Evolutionary conservation across 768 basidiomycete genomes (phyloP).

Genomic region (Polyporus arcularius): DNA sequence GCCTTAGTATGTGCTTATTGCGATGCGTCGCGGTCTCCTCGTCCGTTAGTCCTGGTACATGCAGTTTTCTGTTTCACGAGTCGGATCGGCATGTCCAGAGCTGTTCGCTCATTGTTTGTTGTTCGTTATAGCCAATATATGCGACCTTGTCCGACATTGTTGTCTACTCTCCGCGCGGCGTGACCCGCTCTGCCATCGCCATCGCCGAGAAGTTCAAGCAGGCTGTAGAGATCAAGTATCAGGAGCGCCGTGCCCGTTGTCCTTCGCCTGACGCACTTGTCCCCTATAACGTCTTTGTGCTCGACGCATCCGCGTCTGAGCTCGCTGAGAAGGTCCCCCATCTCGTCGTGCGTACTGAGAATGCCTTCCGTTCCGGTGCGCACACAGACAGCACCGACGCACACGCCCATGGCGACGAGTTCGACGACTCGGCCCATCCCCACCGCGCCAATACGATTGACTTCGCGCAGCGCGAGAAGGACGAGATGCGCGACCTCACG

Average conservation of each 20-base stretch:
- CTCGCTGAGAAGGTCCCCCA: constrained; percentile 48
- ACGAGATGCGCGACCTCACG: constrained; percentile 89
- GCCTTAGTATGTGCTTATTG: too few relatives aligned
- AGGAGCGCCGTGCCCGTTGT: constrained; percentile 38
- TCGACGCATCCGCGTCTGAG: constrained; percentile 54
- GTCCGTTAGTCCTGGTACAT: neutral
- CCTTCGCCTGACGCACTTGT: constrained; percentile 38
- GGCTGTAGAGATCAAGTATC: constrained; percentile 59
- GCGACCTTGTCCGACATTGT: constrained; percentile 89
- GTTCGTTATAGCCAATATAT: constrained; percentile 64
- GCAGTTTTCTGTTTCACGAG: neutral
- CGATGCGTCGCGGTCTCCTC: neutral
- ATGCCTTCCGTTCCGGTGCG: constrained; percentile 32
- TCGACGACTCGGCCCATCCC: constrained; percentile 5
- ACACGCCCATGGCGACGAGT: constrained; percentile 23
- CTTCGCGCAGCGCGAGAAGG: constrained; percentile 81
- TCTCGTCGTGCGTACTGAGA: constrained; percentile 53
- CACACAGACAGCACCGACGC: constrained; percentile 37
- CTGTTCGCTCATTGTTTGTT: constrained; percentile 11
- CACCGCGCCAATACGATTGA: constrained; percentile 63
- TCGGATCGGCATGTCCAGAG: neutral
- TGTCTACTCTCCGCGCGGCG: constrained; percentile 77
- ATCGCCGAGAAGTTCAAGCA: constrained; percentile 67
- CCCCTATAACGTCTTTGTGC: constrained; percentile 77
- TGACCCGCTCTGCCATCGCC: constrained; percentile 50